Percentiles rank a stretch among this genome's conserved stretches.
Evolutionary conservation across 768 basidiomycete genomes (phyloP).

Genomic region (Lentinus tigrinus): DNA sequence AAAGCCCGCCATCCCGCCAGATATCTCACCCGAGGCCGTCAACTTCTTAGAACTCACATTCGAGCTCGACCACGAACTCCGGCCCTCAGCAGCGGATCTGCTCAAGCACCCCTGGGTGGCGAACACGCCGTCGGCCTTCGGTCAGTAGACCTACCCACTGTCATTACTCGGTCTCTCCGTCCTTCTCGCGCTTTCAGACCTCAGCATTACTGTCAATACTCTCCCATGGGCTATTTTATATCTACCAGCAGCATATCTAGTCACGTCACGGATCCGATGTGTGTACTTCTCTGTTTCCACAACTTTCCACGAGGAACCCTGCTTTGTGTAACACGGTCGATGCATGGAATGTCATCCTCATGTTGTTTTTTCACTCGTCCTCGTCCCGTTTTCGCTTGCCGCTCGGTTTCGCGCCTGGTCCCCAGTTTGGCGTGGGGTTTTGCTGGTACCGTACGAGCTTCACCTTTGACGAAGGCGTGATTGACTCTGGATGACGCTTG

Average conservation of each 20-base stretch:
- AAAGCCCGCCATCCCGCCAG: constrained; percentile 84
- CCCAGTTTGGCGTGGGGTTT: constrained; percentile 93
- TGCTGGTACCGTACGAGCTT: constrained; percentile 88
- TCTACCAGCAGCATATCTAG: constrained; percentile 19
- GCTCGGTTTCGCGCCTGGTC: constrained; percentile 69
- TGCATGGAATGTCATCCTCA: constrained; percentile 5
- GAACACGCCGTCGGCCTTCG: constrained; percentile 17
- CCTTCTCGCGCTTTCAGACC: neutral
- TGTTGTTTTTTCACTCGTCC: constrained; percentile 19
- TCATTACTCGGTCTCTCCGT: neutral
- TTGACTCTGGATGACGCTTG: constrained; percentile 63
- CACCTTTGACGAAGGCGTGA: constrained; percentile 58
- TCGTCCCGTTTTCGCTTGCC: constrained; percentile 42
- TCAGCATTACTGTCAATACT: neutral
- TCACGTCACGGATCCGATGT: constrained; percentile 9
- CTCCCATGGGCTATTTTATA: constrained; percentile 9
- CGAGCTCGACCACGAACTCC: constrained; percentile 75
- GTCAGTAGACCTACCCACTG: constrained; percentile 6
- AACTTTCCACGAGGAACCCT: constrained; percentile 2
- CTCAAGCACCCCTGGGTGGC: constrained; percentile 74
- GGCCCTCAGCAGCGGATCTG: constrained; percentile 77
- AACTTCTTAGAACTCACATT: constrained; percentile 87
- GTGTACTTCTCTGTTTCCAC: constrained; percentile 5
- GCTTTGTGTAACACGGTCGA: constrained; percentile 19
- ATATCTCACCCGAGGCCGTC: constrained; percentile 86